Conservation (phyloP, 1,284 basidiomycete species). For the Puccinia horiana region DNA sequence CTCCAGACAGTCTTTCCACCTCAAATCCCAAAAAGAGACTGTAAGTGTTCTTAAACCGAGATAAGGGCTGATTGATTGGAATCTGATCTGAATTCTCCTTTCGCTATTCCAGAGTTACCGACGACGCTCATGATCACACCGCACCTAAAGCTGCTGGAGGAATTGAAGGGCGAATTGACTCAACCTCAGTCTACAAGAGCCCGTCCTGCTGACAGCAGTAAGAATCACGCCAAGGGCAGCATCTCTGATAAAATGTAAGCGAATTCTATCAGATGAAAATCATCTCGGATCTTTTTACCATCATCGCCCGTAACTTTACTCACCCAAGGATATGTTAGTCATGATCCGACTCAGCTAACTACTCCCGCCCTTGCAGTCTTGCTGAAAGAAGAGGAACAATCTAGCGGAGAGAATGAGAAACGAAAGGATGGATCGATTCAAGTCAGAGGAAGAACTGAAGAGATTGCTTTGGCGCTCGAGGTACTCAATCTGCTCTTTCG, state of each 20-base stretch:
- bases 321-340: slow-evolving; percentile 26
- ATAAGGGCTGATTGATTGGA: background rate
- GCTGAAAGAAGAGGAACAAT: slow-evolving; percentile 10
- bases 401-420: background rate
- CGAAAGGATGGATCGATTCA: background rate
- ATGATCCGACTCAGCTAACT: slow-evolving; percentile 23
- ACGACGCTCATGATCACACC: background rate
- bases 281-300: background rate
- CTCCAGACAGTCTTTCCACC: no score
- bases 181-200: background rate
- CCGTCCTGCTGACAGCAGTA: background rate
- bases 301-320: slow-evolving; percentile 12
- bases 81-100: background rate
- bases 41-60: no score
- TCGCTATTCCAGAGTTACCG: background rate
- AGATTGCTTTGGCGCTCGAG: slow-evolving; percentile 29
- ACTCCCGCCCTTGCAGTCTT: slow-evolving; percentile 27
- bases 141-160: background rate
- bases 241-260: background rate
- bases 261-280: background rate
- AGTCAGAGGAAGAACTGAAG: background rate
- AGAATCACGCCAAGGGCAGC: background rate
- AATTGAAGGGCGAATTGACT: slow-evolving; percentile 7
- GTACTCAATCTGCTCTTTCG: slow-evolving; percentile 36
- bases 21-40: no score